Conservation (phyloP, 768 basidiomycete species). For the Boletus vermiculosoides region DNA sequence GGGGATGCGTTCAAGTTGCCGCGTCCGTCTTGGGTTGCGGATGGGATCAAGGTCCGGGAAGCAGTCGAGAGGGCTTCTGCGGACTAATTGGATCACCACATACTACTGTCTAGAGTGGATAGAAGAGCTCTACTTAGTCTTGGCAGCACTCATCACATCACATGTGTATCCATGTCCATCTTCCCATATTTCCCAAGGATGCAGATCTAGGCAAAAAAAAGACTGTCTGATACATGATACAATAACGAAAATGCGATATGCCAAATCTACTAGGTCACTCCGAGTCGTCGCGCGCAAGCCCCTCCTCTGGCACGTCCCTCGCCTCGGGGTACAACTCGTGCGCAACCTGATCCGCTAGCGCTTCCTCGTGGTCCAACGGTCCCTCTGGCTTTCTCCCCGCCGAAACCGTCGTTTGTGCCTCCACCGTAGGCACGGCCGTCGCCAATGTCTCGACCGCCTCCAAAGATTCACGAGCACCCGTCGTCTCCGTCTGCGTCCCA, state of each 20-base stretch:
- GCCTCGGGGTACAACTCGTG: constrained; percentile 51
- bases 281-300: neutral
- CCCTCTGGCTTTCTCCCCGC: constrained; percentile 33
- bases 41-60: constrained; percentile 8
- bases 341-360: constrained; percentile 50
- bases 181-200: neutral
- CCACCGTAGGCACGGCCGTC: neutral
- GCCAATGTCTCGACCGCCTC: neutral
- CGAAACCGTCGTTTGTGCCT: neutral
- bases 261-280: too few species aligned
- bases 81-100: neutral
- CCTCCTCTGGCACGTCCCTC: constrained; percentile 10
- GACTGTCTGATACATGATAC: too few species aligned
- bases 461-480: neutral
- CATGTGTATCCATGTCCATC: neutral
- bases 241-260: too few species aligned
- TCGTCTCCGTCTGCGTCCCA: neutral
- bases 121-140: neutral
- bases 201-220: neutral
- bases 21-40: constrained; percentile 14
- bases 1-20: constrained; percentile 22
- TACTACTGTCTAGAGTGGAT: neutral
- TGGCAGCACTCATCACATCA: neutral
- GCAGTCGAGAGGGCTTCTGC: neutral
- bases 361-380: constrained; percentile 49